phyloP scores from a whole-genome alignment of 106 monocot genomes.

The Apostasia ramifera region DNA sequence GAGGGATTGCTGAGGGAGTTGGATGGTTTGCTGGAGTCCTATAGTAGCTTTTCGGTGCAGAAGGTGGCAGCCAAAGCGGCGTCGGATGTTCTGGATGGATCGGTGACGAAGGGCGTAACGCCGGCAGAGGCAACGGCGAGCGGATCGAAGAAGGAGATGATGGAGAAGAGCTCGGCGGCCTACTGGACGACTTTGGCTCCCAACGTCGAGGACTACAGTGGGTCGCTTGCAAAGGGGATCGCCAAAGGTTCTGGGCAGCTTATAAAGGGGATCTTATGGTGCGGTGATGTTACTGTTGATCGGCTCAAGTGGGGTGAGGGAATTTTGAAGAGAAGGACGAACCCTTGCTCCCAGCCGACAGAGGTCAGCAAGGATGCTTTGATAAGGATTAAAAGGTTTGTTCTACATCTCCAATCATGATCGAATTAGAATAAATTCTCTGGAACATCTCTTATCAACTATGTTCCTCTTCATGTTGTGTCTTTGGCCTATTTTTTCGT shows the following conservation, averaged over 20 bases:
- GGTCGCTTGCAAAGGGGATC: slow-evolving; percentile 48
- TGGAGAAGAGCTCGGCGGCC: slow-evolving; percentile 68
- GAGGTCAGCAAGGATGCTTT: slow-evolving; percentile 65
- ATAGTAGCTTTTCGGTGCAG: slow-evolving; percentile 69
- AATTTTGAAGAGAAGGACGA: slow-evolving; percentile 57
- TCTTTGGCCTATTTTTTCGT: no score
- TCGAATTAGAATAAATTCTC: no score
- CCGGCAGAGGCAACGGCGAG: slow-evolving; percentile 40
- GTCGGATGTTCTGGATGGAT: slow-evolving; percentile 41
- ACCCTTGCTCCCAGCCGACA: slow-evolving; percentile 25
- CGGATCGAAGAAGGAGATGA: slow-evolving; percentile 48
- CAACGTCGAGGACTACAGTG: slow-evolving; percentile 91
- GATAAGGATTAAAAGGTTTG: slow-evolving; percentile 75
- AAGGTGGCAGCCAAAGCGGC: slow-evolving; percentile 30
- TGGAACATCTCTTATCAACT: no score
- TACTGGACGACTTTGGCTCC: slow-evolving; percentile 98
- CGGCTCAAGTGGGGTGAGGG: slow-evolving; percentile 82
- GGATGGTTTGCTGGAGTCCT: slow-evolving; percentile 45
- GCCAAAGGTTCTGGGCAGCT: slow-evolving; percentile 71
- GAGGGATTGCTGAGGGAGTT: slow-evolving; percentile 37
- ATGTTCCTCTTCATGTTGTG: no score
- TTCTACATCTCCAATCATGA: neutral
- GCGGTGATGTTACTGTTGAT: slow-evolving; percentile 86
- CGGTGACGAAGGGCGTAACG: slow-evolving; percentile 35
- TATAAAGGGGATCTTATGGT: slow-evolving; percentile 86